Evolutionary conservation across 2,329 filamentous ascomycete genomes (phyloP), one percentile per base, ranked within the genome.

Genomic region (Aspergillus luchuensis): DNA sequence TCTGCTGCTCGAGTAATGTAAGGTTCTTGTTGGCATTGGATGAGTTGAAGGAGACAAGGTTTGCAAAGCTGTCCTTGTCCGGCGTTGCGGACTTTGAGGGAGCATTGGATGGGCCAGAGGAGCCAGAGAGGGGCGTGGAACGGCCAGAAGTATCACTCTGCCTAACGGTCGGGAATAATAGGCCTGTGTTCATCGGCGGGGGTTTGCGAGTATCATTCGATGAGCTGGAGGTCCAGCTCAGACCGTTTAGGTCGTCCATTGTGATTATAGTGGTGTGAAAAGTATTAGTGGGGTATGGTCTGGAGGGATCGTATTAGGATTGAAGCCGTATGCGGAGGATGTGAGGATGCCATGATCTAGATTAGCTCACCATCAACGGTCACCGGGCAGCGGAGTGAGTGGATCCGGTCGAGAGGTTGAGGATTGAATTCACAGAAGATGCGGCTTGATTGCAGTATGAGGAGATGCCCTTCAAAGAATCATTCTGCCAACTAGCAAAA

Each of bases 1-100:
- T 84, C 74, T 90, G 87, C 56, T 86, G 84, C 69, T 89, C 87
- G 58, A 85, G 79, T 8, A 90, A 79, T 2, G 87, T 86, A 15
- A 97, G 81, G 65, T 90, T 95, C 74, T 87, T 89, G 30, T 84
- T 85, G 57, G 78, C 60, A 45, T 73, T 69, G 13, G 74, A 68
- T 3, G 74, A 69, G 33, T 66, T 70, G 62, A 90, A 89, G 62
- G 90, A 94, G 61, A 80, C 85, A 30, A 85, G 82, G 54, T 81
- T 93, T 23, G 79, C 81, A 36, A 91, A 94, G 67, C 80, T 82
- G 64, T 82, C 80, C 58, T 76, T 79, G 23, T 74, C 72, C 10
- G 79, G 76, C 7, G 78, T 77, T 33, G 72, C 64, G 15, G 79
- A 68, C 64, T 80, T 79, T 0, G 75, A 72, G 2, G 74, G 72